A percentile compares a stretch with the other conserved stretches of the same genome.
These are phyloP conservation scores for Suhomyces vadensis DNA, from an alignment of 805 yeast genomes.

Conservation along the genomic window DNA sequence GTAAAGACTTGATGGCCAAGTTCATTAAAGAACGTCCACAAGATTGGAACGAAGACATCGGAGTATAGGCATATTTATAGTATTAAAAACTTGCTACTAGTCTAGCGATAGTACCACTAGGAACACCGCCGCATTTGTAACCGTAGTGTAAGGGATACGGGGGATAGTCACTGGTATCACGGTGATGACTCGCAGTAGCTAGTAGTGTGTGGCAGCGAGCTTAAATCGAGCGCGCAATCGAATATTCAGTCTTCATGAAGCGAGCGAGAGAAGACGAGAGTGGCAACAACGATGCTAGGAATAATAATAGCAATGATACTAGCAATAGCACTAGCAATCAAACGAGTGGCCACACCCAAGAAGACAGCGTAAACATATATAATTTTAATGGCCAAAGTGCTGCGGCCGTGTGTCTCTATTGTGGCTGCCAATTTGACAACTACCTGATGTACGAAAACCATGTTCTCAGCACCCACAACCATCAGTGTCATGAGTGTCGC, in stretches of 20 bases:
- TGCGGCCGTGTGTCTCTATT: neutral
- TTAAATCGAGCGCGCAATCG: neutral
- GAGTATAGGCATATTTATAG: constrained; percentile 42
- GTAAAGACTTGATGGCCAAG: constrained; percentile 70
- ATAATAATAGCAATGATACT: no score
- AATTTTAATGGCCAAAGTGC: no score
- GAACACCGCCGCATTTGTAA: no score
- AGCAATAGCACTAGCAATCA: no score
- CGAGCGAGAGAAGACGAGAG: constrained; percentile 2
- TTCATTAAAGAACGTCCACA: constrained; percentile 78
- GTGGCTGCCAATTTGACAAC: constrained; percentile 2
- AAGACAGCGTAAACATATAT: no score
- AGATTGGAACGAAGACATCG: constrained; percentile 83
- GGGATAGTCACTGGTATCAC: no score
- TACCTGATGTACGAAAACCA: constrained; percentile 8
- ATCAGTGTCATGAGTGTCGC: constrained; percentile 33
- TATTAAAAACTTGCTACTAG: neutral
- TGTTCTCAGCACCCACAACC: constrained; percentile 6
- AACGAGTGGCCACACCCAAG: no score
- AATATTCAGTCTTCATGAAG: constrained; percentile 1
- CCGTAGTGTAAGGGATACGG: no score
- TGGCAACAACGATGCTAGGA: no score
- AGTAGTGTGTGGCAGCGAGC: neutral
- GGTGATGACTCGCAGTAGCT: no score
- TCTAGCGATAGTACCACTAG: neutral